Percentiles rank a stretch among this genome's conserved stretches.
Conservation (phyloP, 1,284 basidiomycete species). For the Somion occarium region DNA sequence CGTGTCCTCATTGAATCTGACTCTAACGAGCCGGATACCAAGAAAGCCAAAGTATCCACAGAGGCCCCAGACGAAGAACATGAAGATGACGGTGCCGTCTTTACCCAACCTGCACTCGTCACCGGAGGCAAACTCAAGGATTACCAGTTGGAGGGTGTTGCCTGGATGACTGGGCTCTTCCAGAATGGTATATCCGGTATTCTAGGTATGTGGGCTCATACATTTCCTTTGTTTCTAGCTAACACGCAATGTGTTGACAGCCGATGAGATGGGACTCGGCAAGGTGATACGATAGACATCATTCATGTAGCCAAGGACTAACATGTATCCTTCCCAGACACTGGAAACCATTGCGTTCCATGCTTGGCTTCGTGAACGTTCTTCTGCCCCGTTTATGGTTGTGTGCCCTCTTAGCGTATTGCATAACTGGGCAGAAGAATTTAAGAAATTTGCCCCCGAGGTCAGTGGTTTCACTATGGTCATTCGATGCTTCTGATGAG, state of each 20-base stretch:
- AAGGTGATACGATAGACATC: constrained; percentile 44
- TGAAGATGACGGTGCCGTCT: constrained; percentile 17
- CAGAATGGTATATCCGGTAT: constrained; percentile 96
- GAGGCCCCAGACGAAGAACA: constrained; percentile 18
- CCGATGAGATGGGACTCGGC: constrained; percentile 93
- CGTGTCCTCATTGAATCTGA: constrained; percentile 18
- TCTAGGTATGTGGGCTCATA: constrained; percentile 53
- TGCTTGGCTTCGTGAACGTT: constrained; percentile 79
- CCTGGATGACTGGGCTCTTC: constrained; percentile 94
- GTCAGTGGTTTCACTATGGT: constrained; percentile 35
- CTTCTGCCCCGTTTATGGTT: constrained; percentile 79
- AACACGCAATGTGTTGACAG: no score
- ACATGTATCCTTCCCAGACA: constrained; percentile 48
- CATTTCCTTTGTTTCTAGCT: neutral
- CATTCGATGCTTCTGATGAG: neutral
- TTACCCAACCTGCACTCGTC: constrained; percentile 71
- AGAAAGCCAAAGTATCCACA: constrained; percentile 21
- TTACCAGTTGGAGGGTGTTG: constrained; percentile 93
- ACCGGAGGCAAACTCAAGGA: constrained; percentile 84
- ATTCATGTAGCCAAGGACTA: neutral
- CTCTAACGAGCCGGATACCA: constrained; percentile 17
- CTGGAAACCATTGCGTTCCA: constrained; percentile 92
- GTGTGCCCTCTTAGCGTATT: constrained; percentile 91
- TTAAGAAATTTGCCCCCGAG: constrained; percentile 75
- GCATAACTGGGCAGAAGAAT: constrained; percentile 91